Evolutionary conservation across 129 eudicot genomes (phyloP), one percentile per base, ranked within the genome.

Genomic region (Lactuca sativa): DNA sequence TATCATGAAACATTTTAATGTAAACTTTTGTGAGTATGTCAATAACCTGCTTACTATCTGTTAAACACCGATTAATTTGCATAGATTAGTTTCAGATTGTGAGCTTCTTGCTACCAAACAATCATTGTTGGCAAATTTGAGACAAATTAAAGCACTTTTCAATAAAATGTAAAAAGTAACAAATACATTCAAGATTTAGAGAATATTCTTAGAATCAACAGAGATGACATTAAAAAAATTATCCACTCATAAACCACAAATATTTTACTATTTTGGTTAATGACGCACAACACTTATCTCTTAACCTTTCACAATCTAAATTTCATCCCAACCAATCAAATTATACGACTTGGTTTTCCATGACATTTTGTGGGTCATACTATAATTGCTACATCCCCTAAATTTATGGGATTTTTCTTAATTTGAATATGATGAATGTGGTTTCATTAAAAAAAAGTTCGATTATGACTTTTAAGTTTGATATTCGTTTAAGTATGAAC

Each of bases 201-300:
- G 75, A 70, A 70, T 58, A 58, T 70, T 30, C 66, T 70, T 43
- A 7, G 75, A 58, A 70, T 70, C 66, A 57, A 70, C 57, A 5
- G 9, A 14, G 41, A 70, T 9, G 56, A 48, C 56, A 69, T 59
- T 40, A 55, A 40, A 43, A 70, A 30, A 43, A 15, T 47, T 31
- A 59, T 30, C 66, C 47, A 70, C 41, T 70, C 44, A 70, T 44
- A 56, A 40, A 5, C 9, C 44, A 40, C 44, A 40, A 40, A 40
- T 40, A 40, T 40, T 25, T 53, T 66, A 68, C 73, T 37, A 56
- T 41, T 40, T 70, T 57, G 41, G 33, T 58, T 59, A 43, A 70
- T 70, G 74, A 70, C 74, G 57, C 56, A 69, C 36, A 59, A 41
- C 33, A 38, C 74, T 41, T 70, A 70, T 70, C 74, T 21, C 37